Conservation (phyloP, 768 basidiomycete genomes). For the Termitomyces sp. region DNA sequence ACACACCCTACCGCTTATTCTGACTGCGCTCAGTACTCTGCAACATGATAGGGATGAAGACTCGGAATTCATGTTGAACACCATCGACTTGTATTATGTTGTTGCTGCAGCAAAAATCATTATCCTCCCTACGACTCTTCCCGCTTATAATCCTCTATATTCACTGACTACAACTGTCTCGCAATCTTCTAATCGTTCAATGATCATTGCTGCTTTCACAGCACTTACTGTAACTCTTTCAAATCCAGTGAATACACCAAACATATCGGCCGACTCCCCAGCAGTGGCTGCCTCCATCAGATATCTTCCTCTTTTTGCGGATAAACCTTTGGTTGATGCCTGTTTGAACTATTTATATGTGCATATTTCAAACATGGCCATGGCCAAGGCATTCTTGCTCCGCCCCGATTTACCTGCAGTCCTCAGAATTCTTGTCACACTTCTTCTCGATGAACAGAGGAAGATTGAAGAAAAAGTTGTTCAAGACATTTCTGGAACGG, state of each 20-base stretch:
- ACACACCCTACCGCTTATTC: slow-evolving; percentile 60
- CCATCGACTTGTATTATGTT: slow-evolving; percentile 65
- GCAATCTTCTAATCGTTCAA: slow-evolving; percentile 62
- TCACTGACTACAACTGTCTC: slow-evolving; percentile 51
- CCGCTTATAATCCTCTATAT: slow-evolving; percentile 44
- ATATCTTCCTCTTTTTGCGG: slow-evolving; percentile 68
- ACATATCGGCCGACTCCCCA: slow-evolving; percentile 49
- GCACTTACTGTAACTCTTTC: slow-evolving; percentile 59
- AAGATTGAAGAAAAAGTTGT: slow-evolving; percentile 54
- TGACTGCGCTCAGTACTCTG: slow-evolving; percentile 60
- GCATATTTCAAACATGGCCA: slow-evolving; percentile 66
- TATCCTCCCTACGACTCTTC: slow-evolving; percentile 25
- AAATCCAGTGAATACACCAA: slow-evolving; percentile 49
- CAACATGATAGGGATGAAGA: slow-evolving; percentile 59
- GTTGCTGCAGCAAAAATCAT: slow-evolving; percentile 43
- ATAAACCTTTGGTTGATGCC: slow-evolving; percentile 64
- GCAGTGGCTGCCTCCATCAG: slow-evolving; percentile 60
- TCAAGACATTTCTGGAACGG: slow-evolving; percentile 54
- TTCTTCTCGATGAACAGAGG: slow-evolving; percentile 64
- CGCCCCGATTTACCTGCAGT: slow-evolving; percentile 67
- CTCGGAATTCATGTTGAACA: slow-evolving; percentile 65
- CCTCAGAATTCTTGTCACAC: slow-evolving; percentile 58
- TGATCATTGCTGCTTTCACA: slow-evolving; percentile 62
- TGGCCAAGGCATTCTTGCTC: slow-evolving; percentile 74
- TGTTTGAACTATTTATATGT: slow-evolving; percentile 71